A percentile compares a stretch with the other conserved stretches of the same genome.
phyloP scores from a whole-genome alignment of 768 basidiomycete species.

The Pleurotus eryngii region DNA sequence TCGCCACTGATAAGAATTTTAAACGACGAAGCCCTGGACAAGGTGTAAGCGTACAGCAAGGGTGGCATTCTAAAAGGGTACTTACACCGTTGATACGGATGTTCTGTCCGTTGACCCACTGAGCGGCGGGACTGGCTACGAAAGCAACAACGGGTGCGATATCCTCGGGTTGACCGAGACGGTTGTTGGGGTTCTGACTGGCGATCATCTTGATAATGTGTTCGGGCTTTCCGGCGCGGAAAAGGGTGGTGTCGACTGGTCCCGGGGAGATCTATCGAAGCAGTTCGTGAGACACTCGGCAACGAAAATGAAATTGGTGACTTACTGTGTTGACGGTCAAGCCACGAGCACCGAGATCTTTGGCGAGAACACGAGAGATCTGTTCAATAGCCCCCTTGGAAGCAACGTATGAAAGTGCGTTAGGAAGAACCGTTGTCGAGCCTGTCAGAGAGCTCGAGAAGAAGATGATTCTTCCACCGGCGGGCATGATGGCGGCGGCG shows the following conservation, averaged over 20 bases:
- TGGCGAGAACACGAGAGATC: constrained; percentile 52
- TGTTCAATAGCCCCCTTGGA: constrained; percentile 63
- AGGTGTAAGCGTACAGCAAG: no score
- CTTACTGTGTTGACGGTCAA: constrained; percentile 54
- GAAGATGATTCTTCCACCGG: constrained; percentile 56
- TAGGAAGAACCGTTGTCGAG: constrained; percentile 41
- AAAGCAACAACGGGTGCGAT: constrained; percentile 53
- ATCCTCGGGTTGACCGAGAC: constrained; percentile 49
- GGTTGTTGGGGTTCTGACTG: constrained; percentile 41
- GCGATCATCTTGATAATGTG: constrained; percentile 43
- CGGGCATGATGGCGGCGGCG: constrained; percentile 39
- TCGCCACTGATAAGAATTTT: neutral
- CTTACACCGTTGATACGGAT: constrained; percentile 57
- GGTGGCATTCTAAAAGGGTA: neutral
- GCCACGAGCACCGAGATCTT: constrained; percentile 49
- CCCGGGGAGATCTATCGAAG: constrained; percentile 7
- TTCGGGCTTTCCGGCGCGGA: constrained; percentile 50
- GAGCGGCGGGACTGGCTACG: constrained; percentile 46
- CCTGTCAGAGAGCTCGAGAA: constrained; percentile 49
- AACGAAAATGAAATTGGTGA: neutral
- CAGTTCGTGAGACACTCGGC: neutral
- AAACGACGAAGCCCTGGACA: neutral
- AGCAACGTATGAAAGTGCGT: constrained; percentile 48
- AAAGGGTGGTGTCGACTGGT: constrained; percentile 52
- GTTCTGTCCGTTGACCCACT: constrained; percentile 59